phyloP scores from a whole-genome alignment of 768 basidiomycete species.

The Tephrocybe sp. region DNA sequence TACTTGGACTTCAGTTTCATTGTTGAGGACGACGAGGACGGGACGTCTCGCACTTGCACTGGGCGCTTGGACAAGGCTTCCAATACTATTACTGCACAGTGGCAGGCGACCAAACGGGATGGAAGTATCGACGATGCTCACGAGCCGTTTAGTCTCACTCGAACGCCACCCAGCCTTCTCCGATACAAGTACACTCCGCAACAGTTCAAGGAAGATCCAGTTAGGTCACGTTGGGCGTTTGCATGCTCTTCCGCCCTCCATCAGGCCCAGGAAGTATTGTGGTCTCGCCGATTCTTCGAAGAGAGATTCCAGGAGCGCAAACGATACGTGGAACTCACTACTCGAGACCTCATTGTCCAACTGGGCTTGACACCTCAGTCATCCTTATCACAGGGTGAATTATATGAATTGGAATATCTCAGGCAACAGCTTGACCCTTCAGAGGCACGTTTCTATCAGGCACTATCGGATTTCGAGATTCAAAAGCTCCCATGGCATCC shows the following conservation, averaged over 20 bases:
- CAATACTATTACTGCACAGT: slow-evolving; percentile 17
- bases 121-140: slow-evolving; percentile 9
- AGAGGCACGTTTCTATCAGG: slow-evolving; percentile 33
- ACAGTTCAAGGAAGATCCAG: slow-evolving; percentile 27
- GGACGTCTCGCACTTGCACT: slow-evolving; percentile 21
- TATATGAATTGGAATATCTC: slow-evolving; percentile 28
- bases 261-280: slow-evolving; percentile 27
- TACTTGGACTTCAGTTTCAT: slow-evolving; percentile 26
- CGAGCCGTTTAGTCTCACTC: slow-evolving; percentile 23
- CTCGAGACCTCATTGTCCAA: slow-evolving; percentile 25
- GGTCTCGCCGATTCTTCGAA: slow-evolving; percentile 31
- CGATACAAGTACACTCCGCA: slow-evolving; percentile 27
- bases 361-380: slow-evolving; percentile 30
- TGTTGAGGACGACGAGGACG: slow-evolving; percentile 28
- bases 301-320: slow-evolving; percentile 28
- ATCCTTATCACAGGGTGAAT: slow-evolving; percentile 25
- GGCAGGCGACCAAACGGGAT: slow-evolving; percentile 10
- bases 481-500: slow-evolving; percentile 34
- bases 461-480: slow-evolving; percentile 30
- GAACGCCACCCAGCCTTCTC: slow-evolving; percentile 29
- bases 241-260: slow-evolving; percentile 29
- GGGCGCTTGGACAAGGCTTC: slow-evolving; percentile 21
- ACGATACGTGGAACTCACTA: slow-evolving; percentile 29
- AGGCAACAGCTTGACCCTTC: slow-evolving; percentile 29
- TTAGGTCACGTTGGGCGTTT: slow-evolving; percentile 33